A percentile compares a stretch with the other conserved stretches of the same genome.
Evolutionary conservation across 208 protist genomes (phyloP).

Genomic region (Tritrichomonas foetus): DNA sequence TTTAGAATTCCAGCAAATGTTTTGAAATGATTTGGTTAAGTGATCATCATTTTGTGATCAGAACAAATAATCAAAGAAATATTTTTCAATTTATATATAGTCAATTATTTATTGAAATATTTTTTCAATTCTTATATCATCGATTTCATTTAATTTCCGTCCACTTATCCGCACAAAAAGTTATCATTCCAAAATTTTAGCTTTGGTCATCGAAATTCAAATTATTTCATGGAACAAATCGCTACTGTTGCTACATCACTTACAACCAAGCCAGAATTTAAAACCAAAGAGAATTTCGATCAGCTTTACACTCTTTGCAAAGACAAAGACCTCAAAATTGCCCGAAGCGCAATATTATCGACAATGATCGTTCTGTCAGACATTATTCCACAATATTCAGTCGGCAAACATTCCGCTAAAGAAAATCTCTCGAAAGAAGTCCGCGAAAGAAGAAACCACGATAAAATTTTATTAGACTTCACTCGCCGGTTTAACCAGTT

Average conservation of each 20-base stretch:
- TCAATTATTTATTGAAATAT: too few relatives aligned
- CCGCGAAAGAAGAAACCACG: not conserved
- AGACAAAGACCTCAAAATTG: not conserved
- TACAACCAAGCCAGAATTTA: not conserved
- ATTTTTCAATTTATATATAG: too few relatives aligned
- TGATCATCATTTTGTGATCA: too few relatives aligned
- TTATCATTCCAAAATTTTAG: too few relatives aligned
- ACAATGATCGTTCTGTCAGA: not conserved
- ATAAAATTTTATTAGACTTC: not conserved
- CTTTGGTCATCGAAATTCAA: too few relatives aligned
- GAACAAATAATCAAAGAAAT: too few relatives aligned
- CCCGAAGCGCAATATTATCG: not conserved
- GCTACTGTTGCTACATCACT: not conserved
- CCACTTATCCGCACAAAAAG: too few relatives aligned
- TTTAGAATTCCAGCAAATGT: too few relatives aligned
- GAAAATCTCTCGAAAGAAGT: conserved; percentile 38
- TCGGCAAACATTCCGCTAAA: conserved; percentile 9
- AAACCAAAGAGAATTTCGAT: not conserved
- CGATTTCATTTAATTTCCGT: too few relatives aligned
- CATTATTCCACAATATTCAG: not conserved
- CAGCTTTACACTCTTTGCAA: not conserved
- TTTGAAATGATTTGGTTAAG: too few relatives aligned
- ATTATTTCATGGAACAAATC: too few relatives aligned
- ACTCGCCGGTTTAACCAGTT: not conserved
- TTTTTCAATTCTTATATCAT: too few relatives aligned